A percentile compares a stretch with the other conserved stretches of the same genome.
These are phyloP conservation scores for Arbutus unedo DNA, from an alignment of 148 eudicot species.

Conservation along the genomic window DNA sequence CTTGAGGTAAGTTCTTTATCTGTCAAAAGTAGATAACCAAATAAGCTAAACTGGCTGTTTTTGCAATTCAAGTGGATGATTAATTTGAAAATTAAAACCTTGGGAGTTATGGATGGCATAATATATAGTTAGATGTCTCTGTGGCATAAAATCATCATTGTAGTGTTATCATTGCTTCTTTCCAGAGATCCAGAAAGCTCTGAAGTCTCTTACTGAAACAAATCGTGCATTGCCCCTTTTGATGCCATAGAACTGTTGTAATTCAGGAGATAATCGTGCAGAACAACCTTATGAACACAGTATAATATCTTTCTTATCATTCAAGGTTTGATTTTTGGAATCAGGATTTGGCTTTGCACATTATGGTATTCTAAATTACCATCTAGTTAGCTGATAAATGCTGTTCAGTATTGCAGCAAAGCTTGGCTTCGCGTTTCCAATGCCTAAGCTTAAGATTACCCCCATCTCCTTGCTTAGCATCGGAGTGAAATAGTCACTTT, in stretches of 20 bases:
- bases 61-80: background rate
- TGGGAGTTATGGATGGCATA: background rate
- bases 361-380: background rate
- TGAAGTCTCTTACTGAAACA: background rate
- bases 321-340: background rate
- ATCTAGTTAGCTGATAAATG: background rate
- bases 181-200: background rate
- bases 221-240: background rate
- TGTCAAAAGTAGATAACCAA: background rate
- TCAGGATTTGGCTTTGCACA: background rate
- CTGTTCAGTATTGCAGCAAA: background rate
- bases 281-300: background rate
- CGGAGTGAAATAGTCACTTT: background rate
- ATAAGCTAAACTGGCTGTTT: background rate
- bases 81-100: background rate
- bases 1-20: slow-evolving; percentile 65
- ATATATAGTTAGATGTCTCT: background rate
- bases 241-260: background rate
- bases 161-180: background rate
- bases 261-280: background rate
- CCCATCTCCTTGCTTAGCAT: background rate
- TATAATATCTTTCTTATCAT: background rate
- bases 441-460: background rate
- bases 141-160: background rate
- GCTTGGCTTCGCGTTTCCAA: background rate